A percentile compares a stretch with the other conserved stretches of the same genome.
These are phyloP conservation scores for Trichosphaerium sp. DNA, from an alignment of 78 protist species.

Conservation along the genomic window DNA sequence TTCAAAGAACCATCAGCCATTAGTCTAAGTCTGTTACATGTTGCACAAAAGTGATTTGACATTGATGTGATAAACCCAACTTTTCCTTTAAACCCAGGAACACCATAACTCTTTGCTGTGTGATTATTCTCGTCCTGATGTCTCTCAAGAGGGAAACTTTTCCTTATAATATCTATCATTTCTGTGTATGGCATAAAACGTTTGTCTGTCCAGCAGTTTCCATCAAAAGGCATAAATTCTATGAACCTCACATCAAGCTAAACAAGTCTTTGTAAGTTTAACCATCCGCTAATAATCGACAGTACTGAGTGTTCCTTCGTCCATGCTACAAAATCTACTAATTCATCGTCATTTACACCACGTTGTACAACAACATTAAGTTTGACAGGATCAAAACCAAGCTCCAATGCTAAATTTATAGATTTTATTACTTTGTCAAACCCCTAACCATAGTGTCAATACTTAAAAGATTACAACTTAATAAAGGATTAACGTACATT, in stretches of 20 bases:
- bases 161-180: constrained; percentile 24
- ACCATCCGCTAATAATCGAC: background rate
- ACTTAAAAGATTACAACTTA: background rate
- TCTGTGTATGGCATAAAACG: constrained; percentile 50
- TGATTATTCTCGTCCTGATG: constrained; percentile 16
- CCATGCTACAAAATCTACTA: constrained; percentile 51
- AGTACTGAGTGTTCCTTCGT: constrained; percentile 37
- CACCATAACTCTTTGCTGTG: constrained; percentile 54
- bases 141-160: background rate
- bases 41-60: constrained; percentile 79
- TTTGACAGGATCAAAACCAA: constrained; percentile 26
- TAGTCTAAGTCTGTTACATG: constrained; percentile 78
- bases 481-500: constrained; percentile 10
- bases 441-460: constrained; percentile 2
- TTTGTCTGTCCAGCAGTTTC: constrained; percentile 61
- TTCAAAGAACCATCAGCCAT: constrained; percentile 83
- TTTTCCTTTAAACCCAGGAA: constrained; percentile 44
- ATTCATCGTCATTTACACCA: constrained; percentile 69
- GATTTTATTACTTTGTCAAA: constrained; percentile 35
- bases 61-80: constrained; percentile 78
- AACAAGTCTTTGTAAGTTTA: background rate
- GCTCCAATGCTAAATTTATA: constrained; percentile 20
- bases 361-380: constrained; percentile 75
- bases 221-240: constrained; percentile 86
- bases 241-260: constrained; percentile 61